Evolutionary conservation across 257 asterid species (phyloP).

Genomic region (Haberlea rhodopensis): DNA sequence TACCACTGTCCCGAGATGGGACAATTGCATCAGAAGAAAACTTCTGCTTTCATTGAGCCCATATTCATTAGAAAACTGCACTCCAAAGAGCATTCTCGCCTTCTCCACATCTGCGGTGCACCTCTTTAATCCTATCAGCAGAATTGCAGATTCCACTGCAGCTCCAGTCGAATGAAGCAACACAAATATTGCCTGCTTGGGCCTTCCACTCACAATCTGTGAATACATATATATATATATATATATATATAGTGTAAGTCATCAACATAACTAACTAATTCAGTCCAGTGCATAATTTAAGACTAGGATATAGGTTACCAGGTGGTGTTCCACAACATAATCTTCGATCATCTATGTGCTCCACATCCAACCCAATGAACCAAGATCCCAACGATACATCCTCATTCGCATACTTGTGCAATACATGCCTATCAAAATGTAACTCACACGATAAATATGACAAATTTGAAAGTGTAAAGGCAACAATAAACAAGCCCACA

Average conservation of each 20-base stretch:
- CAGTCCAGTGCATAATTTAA: background rate
- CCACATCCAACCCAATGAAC: constrained; percentile 91
- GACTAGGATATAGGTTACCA: constrained; percentile 42
- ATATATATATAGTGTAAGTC: too few species aligned
- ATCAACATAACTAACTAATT: background rate
- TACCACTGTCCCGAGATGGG: constrained; percentile 31
- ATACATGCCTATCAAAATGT: constrained; percentile 49
- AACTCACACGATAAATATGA: constrained; percentile 5
- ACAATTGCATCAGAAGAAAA: constrained; percentile 25
- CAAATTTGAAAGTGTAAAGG: background rate
- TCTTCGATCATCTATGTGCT: constrained; percentile 88
- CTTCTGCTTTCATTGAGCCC: constrained; percentile 26
- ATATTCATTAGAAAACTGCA: constrained; percentile 44
- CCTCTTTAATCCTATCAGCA: constrained; percentile 83
- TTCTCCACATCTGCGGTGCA: constrained; percentile 93
- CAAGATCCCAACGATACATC: constrained; percentile 89
- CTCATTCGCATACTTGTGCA: constrained; percentile 84
- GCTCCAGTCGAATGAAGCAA: constrained; percentile 96
- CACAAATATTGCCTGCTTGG: constrained; percentile 92
- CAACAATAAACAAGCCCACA: constrained; percentile 14
- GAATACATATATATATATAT: background rate
- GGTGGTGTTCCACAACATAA: constrained; percentile 97
- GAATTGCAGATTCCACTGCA: constrained; percentile 97
- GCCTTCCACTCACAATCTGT: constrained; percentile 99
- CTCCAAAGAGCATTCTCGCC: constrained; percentile 68